Evolutionary conservation across 225 moss, liverwort and hornwort species (phyloP), one percentile per base, ranked within the genome.

Genomic region (Climacium dendroides): DNA sequence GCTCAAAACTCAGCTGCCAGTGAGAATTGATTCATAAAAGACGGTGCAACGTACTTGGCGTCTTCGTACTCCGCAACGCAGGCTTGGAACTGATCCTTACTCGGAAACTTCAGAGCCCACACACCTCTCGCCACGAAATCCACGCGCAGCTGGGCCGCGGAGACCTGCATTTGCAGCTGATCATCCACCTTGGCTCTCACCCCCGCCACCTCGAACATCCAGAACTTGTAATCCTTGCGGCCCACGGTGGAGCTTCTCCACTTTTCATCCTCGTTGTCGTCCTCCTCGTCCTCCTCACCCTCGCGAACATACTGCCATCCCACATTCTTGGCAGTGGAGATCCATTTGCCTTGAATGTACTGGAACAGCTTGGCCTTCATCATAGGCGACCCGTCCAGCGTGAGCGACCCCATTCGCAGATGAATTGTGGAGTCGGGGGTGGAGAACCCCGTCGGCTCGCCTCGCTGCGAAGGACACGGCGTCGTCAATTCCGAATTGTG

Each of bases 41-140:
- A 59, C 32, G 15, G 30, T 53, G 87, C 73, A 50, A 87, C 91
- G 88, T 73, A 93, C 90, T 92, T 95, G 86, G 91, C 92, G 57
- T 93, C 95, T 53, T 97, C 96, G 64, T 91, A 98, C 90, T 97
- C 95, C 54, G 78, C 89, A 74, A 89, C 83, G 85, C 95, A 98
- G 71, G 91, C 92, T 83, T 91, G 87, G 89, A 93, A 98, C 55
- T 98, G 94, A 58, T 94, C 94, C 62, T 69, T 85, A 78, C 86
- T 95, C 77, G 88, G 90, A 78, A 98, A 97, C 87, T 97, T 97
- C 91, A 98, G 80, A 19, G 97, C 98, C 98, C 97, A 98, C 32
- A 98, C 97, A 17, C 96, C 95, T 78, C 90, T 89, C 9, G 93
- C 86, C 54, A 97, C 94, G 74, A 98, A 96, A 86, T 98, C 98